These are phyloP conservation scores for Cynara cardunculus DNA, from an alignment of 129 eudicot species.

Conservation along the genomic window DNA sequence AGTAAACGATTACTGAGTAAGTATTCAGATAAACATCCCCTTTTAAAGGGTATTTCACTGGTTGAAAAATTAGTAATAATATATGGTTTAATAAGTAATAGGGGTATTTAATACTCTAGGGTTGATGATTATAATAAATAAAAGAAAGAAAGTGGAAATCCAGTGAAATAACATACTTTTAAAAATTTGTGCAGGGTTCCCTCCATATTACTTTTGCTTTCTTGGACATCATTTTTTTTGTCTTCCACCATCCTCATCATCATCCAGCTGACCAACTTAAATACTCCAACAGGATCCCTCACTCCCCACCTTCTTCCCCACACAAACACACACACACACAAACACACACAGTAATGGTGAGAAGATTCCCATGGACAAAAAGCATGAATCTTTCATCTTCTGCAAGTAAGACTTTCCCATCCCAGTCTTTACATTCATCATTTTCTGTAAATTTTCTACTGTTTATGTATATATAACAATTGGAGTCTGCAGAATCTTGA, in stretches of 20 bases:
- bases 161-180: too few relatives aligned
- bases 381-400: slow-evolving; percentile 13
- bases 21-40: too few relatives aligned
- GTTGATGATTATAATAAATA: too few relatives aligned
- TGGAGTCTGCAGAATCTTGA: not conserved
- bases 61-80: too few relatives aligned
- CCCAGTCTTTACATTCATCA: slow-evolving; percentile 11
- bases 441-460: not conserved
- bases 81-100: too few relatives aligned
- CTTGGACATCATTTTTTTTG: not conserved
- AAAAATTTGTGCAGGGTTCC: not conserved
- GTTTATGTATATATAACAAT: not conserved
- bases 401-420: slow-evolving; percentile 18
- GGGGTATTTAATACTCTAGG: too few relatives aligned
- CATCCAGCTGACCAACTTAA: slow-evolving; percentile 12
- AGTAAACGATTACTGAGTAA: too few relatives aligned
- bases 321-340: slow-evolving; percentile 1
- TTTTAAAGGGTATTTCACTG: too few relatives aligned
- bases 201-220: not conserved
- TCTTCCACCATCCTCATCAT: slow-evolving; percentile 11
- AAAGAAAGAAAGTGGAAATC: too few relatives aligned
- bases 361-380: slow-evolving; percentile 19
- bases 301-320: slow-evolving; percentile 15
- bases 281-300: slow-evolving; percentile 6
- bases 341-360: not conserved